phyloP scores from a whole-genome alignment of 2,329 filamentous ascomycete species.

The Epichloe coenophiala region DNA sequence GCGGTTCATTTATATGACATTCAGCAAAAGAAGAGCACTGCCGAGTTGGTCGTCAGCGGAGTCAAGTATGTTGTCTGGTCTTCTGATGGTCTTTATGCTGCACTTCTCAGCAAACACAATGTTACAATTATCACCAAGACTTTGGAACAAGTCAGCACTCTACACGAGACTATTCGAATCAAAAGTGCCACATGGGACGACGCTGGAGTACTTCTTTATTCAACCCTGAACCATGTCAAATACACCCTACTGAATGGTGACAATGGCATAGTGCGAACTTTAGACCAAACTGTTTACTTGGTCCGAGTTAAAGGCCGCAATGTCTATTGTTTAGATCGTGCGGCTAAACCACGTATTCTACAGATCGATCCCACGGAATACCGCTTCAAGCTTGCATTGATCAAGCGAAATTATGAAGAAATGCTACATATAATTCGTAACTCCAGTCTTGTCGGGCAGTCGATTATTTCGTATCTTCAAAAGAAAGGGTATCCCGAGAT shows the following conservation, averaged over 20 bases:
- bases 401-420: constrained; percentile 96
- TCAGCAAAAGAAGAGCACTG: constrained; percentile 91
- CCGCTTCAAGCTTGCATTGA: constrained; percentile 90
- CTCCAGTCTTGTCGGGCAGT: constrained; percentile 92
- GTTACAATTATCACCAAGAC: constrained; percentile 94
- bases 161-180: constrained; percentile 97
- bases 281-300: constrained; percentile 94
- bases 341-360: constrained; percentile 80
- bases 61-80: constrained; percentile 99
- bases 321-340: constrained; percentile 86
- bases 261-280: constrained; percentile 90
- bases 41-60: constrained; percentile 75
- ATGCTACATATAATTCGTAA: constrained; percentile 99
- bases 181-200: constrained; percentile 99
- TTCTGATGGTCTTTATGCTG: constrained; percentile 85
- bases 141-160: constrained; percentile 89
- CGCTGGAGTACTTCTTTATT: constrained; percentile 89
- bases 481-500: constrained; percentile 99
- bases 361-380: constrained; percentile 97
- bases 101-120: constrained; percentile 95
- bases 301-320: constrained; percentile 90
- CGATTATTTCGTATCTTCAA: constrained; percentile 95
- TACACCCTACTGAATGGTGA: constrained; percentile 96
- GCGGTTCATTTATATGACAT: constrained; percentile 91
- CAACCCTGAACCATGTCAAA: constrained; percentile 96